phyloP scores from a whole-genome alignment of 306 rosid species.

The Malus sieversii region DNA sequence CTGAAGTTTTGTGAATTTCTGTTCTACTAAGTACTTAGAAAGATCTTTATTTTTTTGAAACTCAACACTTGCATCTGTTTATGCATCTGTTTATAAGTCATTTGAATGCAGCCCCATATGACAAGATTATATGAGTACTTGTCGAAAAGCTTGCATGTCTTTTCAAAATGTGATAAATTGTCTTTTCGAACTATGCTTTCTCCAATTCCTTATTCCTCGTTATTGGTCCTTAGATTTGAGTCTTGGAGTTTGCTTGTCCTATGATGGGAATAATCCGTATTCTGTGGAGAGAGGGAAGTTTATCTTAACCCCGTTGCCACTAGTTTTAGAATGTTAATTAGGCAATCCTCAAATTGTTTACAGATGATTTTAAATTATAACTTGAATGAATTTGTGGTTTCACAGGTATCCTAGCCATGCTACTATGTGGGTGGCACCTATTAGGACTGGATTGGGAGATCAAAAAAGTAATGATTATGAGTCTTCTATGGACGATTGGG shows the following conservation, averaged over 20 bases:
- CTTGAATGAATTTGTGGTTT: slow-evolving; percentile 17
- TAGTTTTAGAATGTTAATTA: not conserved
- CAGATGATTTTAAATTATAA: not conserved
- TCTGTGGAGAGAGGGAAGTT: not conserved
- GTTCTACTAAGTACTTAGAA: not conserved
- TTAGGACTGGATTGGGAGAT: slow-evolving; percentile 64
- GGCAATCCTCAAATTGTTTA: not conserved
- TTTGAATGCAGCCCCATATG: not conserved
- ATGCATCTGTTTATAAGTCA: not conserved
- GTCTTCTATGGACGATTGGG: slow-evolving; percentile 80
- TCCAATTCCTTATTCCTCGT: not conserved
- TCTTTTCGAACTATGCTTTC: not conserved
- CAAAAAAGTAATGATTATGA: slow-evolving; percentile 58
- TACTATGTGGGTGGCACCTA: slow-evolving; percentile 96
- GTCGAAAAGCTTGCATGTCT: not conserved
- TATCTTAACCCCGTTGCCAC: not conserved
- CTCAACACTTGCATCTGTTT: not conserved
- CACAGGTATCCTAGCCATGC: slow-evolving; percentile 98
- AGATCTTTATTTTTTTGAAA: not conserved
- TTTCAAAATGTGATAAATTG: not conserved
- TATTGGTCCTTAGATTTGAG: not conserved
- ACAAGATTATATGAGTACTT: not conserved
- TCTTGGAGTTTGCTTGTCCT: not conserved
- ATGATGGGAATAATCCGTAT: not conserved
- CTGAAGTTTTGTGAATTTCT: not conserved